phyloP scores from a whole-genome alignment of 345 rosid genomes.

The Moricandia arvensis region DNA sequence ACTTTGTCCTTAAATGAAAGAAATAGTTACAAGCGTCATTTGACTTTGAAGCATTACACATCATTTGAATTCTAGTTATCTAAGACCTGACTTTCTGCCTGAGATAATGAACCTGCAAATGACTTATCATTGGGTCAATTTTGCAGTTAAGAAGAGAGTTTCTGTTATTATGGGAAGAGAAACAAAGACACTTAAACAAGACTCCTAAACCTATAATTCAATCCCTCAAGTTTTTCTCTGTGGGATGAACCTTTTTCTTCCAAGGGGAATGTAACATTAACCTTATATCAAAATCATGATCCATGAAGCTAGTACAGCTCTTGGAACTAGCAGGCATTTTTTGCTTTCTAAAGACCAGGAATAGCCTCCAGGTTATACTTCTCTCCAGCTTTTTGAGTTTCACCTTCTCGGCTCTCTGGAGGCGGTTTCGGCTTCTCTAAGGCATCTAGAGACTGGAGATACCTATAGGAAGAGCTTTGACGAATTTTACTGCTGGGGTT shows the following conservation, averaged over 20 bases:
- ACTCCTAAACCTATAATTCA: slow-evolving; percentile 19
- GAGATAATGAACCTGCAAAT: neutral
- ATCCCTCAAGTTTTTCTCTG: neutral
- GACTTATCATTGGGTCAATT: no score
- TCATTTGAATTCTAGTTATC: neutral
- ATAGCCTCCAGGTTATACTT: slow-evolving; percentile 91
- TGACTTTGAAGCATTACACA: neutral
- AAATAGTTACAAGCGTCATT: neutral
- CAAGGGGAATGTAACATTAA: neutral
- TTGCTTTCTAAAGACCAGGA: slow-evolving; percentile 66
- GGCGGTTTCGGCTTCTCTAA: slow-evolving; percentile 51
- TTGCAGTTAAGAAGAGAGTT: slow-evolving; percentile 14
- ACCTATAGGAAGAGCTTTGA: slow-evolving; percentile 62
- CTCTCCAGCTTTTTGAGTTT: slow-evolving; percentile 47
- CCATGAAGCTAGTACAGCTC: slow-evolving; percentile 8
- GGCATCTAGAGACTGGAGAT: slow-evolving; percentile 67
- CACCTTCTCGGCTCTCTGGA: slow-evolving; percentile 49
- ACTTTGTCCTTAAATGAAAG: neutral
- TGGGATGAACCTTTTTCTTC: slow-evolving; percentile 15
- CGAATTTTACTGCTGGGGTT: slow-evolving; percentile 57
- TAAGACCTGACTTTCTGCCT: neutral
- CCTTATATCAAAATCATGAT: slow-evolving; percentile 25
- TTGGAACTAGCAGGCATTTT: neutral
- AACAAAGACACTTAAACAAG: neutral
- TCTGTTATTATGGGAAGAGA: slow-evolving; percentile 8